Conservation (phyloP, 2,329 filamentous ascomycete genomes). For the Dichotomopilus funicola region DNA sequence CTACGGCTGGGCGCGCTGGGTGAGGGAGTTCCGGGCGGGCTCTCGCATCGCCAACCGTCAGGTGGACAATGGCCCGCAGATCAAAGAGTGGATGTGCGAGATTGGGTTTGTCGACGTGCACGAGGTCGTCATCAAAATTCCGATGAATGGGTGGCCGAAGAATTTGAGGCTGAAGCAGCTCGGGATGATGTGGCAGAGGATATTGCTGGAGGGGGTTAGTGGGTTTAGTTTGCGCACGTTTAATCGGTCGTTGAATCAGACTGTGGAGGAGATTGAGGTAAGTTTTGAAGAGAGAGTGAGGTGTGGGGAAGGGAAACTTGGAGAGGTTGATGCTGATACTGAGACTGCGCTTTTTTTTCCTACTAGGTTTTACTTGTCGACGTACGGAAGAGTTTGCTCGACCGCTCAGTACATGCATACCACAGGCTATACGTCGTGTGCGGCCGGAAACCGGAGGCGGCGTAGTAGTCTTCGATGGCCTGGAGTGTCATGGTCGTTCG, state of each 20-base stretch:
- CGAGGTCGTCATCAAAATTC: constrained; percentile 27
- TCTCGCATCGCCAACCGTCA: constrained; percentile 18
- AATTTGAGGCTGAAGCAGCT: constrained; percentile 27
- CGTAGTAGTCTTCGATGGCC: background rate
- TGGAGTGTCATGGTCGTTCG: no score
- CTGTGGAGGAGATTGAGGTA: constrained; percentile 44
- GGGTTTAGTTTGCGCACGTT: constrained; percentile 28
- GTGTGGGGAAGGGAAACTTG: background rate
- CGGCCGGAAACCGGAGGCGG: constrained; percentile 40
- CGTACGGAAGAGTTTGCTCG: constrained; percentile 41
- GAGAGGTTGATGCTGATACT: background rate
- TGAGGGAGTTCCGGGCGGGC: constrained; percentile 17
- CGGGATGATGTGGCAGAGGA: constrained; percentile 28
- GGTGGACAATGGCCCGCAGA: constrained; percentile 12
- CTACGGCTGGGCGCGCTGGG: constrained; percentile 19
- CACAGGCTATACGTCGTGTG: constrained; percentile 44
- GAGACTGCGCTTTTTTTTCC: background rate
- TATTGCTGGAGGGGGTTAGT: constrained; percentile 27
- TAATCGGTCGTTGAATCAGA: constrained; percentile 34
- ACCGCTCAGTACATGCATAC: constrained; percentile 44
- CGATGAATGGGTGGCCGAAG: constrained; percentile 31
- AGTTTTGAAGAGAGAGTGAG: constrained; percentile 12
- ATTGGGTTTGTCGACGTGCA: constrained; percentile 30
- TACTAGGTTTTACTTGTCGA: constrained; percentile 42
- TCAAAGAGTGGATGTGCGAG: constrained; percentile 25